These are phyloP conservation scores for Volutella citrinella DNA, from an alignment of 2,329 filamentous ascomycete genomes.

Conservation along the genomic window DNA sequence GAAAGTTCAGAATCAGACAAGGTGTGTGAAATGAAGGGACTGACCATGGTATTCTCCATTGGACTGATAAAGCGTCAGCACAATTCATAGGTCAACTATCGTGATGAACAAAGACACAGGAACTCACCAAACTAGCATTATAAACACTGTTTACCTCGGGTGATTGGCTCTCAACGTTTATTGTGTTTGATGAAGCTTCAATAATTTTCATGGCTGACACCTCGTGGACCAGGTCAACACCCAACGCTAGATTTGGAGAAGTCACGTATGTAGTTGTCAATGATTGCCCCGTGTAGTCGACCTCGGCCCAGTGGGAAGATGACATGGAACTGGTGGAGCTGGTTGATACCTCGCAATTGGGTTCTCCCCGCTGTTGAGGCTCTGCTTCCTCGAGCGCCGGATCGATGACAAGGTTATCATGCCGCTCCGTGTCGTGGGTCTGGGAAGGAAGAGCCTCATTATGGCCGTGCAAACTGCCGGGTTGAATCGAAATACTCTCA, in stretches of 20 bases:
- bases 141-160: constrained; percentile 1
- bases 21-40: neutral
- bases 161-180: neutral
- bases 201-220: neutral
- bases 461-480: no score
- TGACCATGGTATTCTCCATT: constrained; percentile 3
- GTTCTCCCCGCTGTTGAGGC: no score
- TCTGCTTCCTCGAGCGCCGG: no score
- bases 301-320: neutral
- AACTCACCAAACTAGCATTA: constrained; percentile 1
- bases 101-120: neutral
- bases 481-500: no score
- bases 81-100: neutral
- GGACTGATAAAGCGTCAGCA: neutral
- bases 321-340: neutral
- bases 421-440: no score
- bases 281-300: neutral
- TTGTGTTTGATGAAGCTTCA: neutral
- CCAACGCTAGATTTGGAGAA: neutral
- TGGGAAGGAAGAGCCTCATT: no score
- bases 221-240: neutral
- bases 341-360: no score
- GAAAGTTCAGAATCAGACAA: neutral
- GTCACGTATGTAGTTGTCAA: neutral
- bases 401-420: no score